Conservation (phyloP, 208 protist genomes). For the Trypanosoma brucei region DNA sequence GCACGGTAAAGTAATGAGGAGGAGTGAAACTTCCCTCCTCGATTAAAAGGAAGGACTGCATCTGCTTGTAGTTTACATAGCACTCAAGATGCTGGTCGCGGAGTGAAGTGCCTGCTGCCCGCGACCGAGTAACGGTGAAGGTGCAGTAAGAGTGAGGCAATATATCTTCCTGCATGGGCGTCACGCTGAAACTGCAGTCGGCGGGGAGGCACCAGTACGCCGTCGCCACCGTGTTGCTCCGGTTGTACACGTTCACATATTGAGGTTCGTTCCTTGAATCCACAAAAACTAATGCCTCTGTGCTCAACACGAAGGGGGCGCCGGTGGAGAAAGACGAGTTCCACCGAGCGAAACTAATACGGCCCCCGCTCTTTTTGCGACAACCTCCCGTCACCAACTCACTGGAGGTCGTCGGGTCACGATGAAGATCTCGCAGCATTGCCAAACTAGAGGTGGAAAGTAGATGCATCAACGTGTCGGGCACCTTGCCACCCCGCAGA, state of each 20-base stretch:
- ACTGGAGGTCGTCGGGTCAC: not conserved
- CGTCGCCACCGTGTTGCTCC: slow-evolving; percentile 35
- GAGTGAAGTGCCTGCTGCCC: not conserved
- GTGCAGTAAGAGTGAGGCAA: slow-evolving; percentile 23
- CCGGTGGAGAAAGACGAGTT: slow-evolving; percentile 3
- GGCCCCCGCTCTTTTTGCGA: slow-evolving; percentile 12
- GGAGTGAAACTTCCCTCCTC: slow-evolving; percentile 59
- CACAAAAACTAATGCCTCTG: slow-evolving; percentile 30
- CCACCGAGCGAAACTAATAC: slow-evolving; percentile 20
- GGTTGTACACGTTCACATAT: slow-evolving; percentile 70
- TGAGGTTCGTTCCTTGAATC: slow-evolving; percentile 13
- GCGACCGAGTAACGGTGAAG: slow-evolving; percentile 4
- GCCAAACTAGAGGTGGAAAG: slow-evolving; percentile 19
- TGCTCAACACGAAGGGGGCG: slow-evolving; percentile 38
- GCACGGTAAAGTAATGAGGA: slow-evolving; percentile 75
- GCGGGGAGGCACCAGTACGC: slow-evolving; percentile 64
- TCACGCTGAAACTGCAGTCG: slow-evolving; percentile 47
- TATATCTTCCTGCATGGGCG: slow-evolving; percentile 53
- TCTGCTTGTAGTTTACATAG: slow-evolving; percentile 85
- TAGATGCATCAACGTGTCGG: slow-evolving; percentile 23
- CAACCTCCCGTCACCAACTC: not conserved
- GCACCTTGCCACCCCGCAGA: slow-evolving; percentile 7
- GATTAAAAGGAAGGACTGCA: slow-evolving; percentile 79
- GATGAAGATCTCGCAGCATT: slow-evolving; percentile 22
- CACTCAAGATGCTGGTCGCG: slow-evolving; percentile 76